A percentile compares a stretch with the other conserved stretches of the same genome.
Evolutionary conservation across 2,329 filamentous ascomycete genomes (phyloP).

Genomic region (Aspergillus uvarum): DNA sequence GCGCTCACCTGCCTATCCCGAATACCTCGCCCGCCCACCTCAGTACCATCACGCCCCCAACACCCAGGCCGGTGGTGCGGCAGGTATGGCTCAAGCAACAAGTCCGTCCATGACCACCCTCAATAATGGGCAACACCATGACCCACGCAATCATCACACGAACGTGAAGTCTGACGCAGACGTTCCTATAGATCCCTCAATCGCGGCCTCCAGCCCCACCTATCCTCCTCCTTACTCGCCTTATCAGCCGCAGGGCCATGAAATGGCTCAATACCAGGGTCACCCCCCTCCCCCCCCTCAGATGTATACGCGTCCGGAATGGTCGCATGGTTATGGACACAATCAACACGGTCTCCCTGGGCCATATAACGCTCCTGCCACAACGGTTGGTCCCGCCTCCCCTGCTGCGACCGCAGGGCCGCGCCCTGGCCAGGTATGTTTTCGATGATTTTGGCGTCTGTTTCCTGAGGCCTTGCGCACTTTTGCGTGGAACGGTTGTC

Average conservation of each 20-base stretch:
- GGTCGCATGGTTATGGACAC: slow-evolving; percentile 47
- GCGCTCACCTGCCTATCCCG: slow-evolving; percentile 80
- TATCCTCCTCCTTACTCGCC: slow-evolving; percentile 86
- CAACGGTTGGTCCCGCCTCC: slow-evolving; percentile 59
- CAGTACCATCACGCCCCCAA: slow-evolving; percentile 73
- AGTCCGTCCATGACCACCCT: slow-evolving; percentile 87
- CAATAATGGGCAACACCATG: slow-evolving; percentile 72
- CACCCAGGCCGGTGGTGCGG: slow-evolving; percentile 70
- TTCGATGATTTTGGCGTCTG: slow-evolving; percentile 38
- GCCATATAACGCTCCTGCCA: slow-evolving; percentile 53
- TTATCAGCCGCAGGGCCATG: slow-evolving; percentile 77
- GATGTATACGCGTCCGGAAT: slow-evolving; percentile 50
- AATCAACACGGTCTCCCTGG: slow-evolving; percentile 50
- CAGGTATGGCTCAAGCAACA: slow-evolving; percentile 98
- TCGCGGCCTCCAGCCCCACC: slow-evolving; percentile 87
- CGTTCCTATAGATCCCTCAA: slow-evolving; percentile 99
- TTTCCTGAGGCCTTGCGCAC: slow-evolving; percentile 31
- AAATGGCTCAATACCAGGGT: slow-evolving; percentile 72
- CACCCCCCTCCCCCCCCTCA: slow-evolving; percentile 48
- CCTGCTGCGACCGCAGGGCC: slow-evolving; percentile 61
- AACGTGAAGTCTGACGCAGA: slow-evolving; percentile 87
- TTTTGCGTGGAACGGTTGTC: slow-evolving; percentile 27
- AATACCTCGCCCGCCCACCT: slow-evolving; percentile 74
- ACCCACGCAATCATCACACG: slow-evolving; percentile 65
- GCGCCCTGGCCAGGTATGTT: slow-evolving; percentile 62